phyloP scores from a whole-genome alignment of 2,329 filamentous ascomycete species.

The Nothophaeocryptopus gaeumannii region DNA sequence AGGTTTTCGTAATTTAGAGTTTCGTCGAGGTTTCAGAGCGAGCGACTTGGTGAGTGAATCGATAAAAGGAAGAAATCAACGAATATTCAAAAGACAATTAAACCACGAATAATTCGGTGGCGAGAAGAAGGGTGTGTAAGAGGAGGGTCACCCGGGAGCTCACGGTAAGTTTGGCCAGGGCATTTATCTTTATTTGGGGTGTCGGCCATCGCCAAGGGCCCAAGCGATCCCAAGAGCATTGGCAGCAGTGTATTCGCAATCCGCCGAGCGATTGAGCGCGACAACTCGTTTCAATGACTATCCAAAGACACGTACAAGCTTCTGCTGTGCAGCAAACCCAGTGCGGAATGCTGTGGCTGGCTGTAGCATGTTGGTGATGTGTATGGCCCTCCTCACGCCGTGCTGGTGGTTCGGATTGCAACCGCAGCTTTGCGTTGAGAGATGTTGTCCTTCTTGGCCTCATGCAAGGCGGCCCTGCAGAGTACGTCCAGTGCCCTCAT shows the following conservation, averaged over 20 bases:
- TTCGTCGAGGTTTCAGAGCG: neutral
- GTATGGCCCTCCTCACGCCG: too few relatives aligned
- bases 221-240: constrained; percentile 8
- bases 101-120: constrained; percentile 2
- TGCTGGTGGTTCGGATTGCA: neutral
- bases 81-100: constrained; percentile 5
- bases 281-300: constrained; percentile 1
- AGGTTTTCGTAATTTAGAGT: neutral
- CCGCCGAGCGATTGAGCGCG: constrained; percentile 6
- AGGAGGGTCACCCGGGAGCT: neutral
- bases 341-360: neutral
- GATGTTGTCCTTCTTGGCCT: neutral
- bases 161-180: neutral
- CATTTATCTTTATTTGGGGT: constrained; percentile 3
- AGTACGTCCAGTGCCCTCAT: neutral
- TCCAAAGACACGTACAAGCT: neutral
- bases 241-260: constrained; percentile 11
- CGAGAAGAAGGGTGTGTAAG: constrained; percentile 8
- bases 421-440: neutral
- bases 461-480: neutral
- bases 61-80: constrained; percentile 3
- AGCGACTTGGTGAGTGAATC: neutral
- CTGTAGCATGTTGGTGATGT: neutral
- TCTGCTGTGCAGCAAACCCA: neutral
- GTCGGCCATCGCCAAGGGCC: constrained; percentile 6